Conservation (phyloP, 371 early-diverging fungal species). For the Mortierella sp. region DNA sequence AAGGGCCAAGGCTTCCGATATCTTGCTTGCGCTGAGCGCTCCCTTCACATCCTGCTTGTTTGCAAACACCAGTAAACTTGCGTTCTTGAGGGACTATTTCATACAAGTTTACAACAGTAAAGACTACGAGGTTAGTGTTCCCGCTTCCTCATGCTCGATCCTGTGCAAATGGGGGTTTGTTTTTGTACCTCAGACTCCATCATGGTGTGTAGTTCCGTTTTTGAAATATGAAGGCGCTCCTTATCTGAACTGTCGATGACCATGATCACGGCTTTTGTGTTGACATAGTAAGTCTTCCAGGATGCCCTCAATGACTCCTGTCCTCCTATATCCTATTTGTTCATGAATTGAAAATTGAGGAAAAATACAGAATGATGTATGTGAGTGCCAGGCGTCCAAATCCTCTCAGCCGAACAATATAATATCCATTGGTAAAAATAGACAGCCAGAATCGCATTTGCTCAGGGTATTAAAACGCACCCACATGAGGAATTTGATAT, state of each 20-base stretch:
- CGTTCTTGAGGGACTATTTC: conserved; percentile 69
- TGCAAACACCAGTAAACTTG: conserved; percentile 77
- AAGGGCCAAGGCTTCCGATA: conserved; percentile 77
- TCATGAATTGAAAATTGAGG: not conserved
- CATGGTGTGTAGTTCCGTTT: conserved; percentile 79
- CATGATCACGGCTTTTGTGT: conserved; percentile 85
- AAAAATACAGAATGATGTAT: not conserved
- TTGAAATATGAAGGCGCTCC: conserved; percentile 74
- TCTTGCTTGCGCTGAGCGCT: conserved; percentile 75
- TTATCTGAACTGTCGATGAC: conserved; percentile 83
- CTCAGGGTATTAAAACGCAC: conserved; percentile 53
- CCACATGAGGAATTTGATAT: conserved; percentile 84
- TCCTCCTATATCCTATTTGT: conserved; percentile 78
- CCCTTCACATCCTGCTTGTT: conserved; percentile 84
- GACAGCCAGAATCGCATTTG: not conserved
- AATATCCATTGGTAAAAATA: not conserved
- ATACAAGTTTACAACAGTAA: not conserved
- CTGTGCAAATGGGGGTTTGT: not conserved
- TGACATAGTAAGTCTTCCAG: conserved; percentile 82
- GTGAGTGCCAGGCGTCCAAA: not conserved
- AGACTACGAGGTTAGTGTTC: not conserved
- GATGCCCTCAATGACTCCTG: conserved; percentile 79
- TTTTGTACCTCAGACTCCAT: conserved; percentile 77
- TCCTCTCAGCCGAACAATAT: not conserved
- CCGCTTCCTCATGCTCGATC: not conserved